Conservation (phyloP, 495 filamentous ascomycete species). For the Talaromyces wortmannii region DNA sequence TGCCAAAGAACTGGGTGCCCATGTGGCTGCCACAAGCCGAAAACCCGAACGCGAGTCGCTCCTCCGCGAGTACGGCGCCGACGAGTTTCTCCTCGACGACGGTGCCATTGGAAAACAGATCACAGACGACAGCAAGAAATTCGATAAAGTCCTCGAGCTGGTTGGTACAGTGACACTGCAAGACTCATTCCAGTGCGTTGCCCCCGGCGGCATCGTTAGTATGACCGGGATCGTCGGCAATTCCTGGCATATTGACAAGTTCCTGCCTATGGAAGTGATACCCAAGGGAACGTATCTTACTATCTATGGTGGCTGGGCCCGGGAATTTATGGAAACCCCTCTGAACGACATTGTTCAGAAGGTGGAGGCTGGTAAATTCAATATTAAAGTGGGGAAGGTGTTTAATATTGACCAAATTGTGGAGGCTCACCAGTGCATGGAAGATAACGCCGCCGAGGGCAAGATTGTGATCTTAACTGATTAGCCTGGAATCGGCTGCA, state of each 20-base stretch:
- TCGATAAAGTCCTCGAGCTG: constrained; percentile 44
- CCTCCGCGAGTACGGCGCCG: constrained; percentile 28
- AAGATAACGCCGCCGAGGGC: constrained; percentile 27
- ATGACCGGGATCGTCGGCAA: constrained; percentile 47
- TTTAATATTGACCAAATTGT: constrained; percentile 46
- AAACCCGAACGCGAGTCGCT: constrained; percentile 22
- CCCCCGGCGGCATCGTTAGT: constrained; percentile 35
- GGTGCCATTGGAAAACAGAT: constrained; percentile 29
- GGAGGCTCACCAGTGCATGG: constrained; percentile 36
- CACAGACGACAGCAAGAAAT: constrained; percentile 21
- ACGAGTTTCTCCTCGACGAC: constrained; percentile 34
- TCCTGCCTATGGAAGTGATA: constrained; percentile 39
- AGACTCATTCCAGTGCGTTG: constrained; percentile 35
- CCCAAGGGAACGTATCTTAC: constrained; percentile 37
- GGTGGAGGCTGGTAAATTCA: constrained; percentile 26
- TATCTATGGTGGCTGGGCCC: constrained; percentile 30
- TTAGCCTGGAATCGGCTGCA: neutral
- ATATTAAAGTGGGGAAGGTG: constrained; percentile 35
- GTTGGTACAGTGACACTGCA: constrained; percentile 30
- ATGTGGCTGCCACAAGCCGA: constrained; percentile 34
- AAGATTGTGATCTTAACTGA: constrained; percentile 26
- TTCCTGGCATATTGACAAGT: constrained; percentile 34
- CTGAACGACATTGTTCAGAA: constrained; percentile 34
- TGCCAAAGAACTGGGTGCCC: constrained; percentile 30
- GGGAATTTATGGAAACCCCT: constrained; percentile 40